Base-by-base conservation (phyloP, 2,329 filamentous ascomycete species). In the Thermomyces lanuginosus region DNA sequence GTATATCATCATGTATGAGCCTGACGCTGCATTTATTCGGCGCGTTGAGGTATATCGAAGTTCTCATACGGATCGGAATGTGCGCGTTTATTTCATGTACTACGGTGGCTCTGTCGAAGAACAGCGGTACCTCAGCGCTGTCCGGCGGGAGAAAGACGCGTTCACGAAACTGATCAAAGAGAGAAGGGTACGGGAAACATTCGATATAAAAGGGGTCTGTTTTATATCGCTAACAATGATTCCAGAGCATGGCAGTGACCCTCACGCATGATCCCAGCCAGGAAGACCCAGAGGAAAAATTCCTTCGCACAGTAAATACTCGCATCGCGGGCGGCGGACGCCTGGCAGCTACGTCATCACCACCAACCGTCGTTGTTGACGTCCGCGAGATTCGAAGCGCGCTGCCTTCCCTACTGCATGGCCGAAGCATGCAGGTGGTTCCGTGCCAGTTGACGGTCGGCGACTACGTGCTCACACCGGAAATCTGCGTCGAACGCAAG, bases 1-100 rank as follows among this genome's bases (percentile, higher is more conserved):
- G 33, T 93, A 93, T 51, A 82, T 98, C 32, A 78, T 98, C 56
- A 95, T 98, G 89, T 98, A 93, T 52, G 89, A 95, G 48, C 86
- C 89, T 1, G 83, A 95, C 38, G 73, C 86, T 3, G 75, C 86
- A 3, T 98, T 98, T 50, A 92, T 95, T 43, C 73, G 89, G 8
- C 68, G 86, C 19, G 77, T 98, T 11, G 89, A 98, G 49, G 84
- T 95, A 2, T 98, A 95, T 54, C 74, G 89, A 20, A 92, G 83
- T 27, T 93, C 84, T 6, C 89, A 98, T 54, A 78, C 75, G 31
- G 81, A 86, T 48, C 66, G 83, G 18, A 83, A 81, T 42, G 80
- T 95, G 21, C 71, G 82, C 22, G 84, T 92, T 1, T 98, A 93
- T 57, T 95, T 95, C 49, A 72, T 95, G 62, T 95, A 92, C 56